A percentile compares a stretch with the other conserved stretches of the same genome.
phyloP scores from a whole-genome alignment of 176 grass and related monocot species.

The Phyllostachys edulis region DNA sequence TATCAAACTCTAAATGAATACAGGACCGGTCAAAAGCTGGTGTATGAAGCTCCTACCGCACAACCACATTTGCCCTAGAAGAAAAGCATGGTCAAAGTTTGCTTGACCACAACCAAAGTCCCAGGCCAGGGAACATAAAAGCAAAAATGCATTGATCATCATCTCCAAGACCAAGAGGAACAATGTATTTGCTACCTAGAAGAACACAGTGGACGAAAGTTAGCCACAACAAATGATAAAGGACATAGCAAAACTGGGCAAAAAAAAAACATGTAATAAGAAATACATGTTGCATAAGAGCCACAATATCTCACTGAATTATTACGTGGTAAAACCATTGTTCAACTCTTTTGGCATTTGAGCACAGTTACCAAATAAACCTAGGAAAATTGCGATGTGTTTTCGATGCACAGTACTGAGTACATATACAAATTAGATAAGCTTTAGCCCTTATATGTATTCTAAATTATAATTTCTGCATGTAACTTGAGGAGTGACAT shows the following conservation, averaged over 20 bases:
- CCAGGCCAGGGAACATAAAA: neutral
- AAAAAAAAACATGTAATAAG: neutral
- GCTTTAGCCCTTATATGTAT: no score
- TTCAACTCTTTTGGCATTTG: slow-evolving; percentile 10
- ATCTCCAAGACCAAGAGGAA: slow-evolving; percentile 88
- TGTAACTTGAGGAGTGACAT: neutral
- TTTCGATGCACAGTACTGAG: neutral
- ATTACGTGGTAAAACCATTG: neutral
- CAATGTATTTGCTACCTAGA: slow-evolving; percentile 69
- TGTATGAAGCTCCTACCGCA: no score
- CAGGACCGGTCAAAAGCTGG: no score
- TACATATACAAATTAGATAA: neutral
- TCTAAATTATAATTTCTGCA: no score
- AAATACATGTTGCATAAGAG: neutral
- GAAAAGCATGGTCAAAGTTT: slow-evolving; percentile 3
- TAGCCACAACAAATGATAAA: neutral
- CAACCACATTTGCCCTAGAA: slow-evolving; percentile 79
- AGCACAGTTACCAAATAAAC: neutral
- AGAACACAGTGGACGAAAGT: slow-evolving; percentile 17
- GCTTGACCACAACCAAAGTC: neutral
- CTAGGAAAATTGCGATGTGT: neutral
- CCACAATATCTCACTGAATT: neutral
- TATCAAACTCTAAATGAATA: no score
- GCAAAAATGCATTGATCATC: slow-evolving; percentile 82
- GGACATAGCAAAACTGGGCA: neutral